Percentiles rank a stretch among this genome's conserved stretches.
Conservation (phyloP, 805 yeast genomes). For the Danielia reshetovae region DNA sequence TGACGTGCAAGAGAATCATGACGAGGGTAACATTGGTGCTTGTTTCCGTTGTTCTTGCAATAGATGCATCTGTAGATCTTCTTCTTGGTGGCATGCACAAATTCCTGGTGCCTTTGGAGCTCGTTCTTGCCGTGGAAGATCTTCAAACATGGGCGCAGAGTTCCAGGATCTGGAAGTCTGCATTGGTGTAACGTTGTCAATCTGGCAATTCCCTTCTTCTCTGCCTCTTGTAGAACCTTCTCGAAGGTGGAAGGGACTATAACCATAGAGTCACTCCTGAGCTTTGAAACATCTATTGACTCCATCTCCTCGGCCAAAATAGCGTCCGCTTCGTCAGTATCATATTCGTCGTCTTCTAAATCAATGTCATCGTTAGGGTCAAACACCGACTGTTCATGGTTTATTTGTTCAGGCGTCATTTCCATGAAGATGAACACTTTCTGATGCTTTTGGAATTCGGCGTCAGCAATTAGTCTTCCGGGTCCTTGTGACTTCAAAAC, state of each 20-base stretch:
- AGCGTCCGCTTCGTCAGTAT: slow-evolving; percentile 8
- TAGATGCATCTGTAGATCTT: slow-evolving; percentile 39
- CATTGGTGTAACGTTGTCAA: slow-evolving; percentile 34
- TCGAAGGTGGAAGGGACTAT: slow-evolving; percentile 12
- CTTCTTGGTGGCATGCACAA: slow-evolving; percentile 43
- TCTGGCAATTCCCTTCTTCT: slow-evolving; percentile 5
- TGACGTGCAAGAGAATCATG: slow-evolving; percentile 44
- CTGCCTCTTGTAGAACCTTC: slow-evolving; percentile 9
- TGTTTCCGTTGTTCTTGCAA: slow-evolving; percentile 31
- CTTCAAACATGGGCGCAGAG: slow-evolving; percentile 31
- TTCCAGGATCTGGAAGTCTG: slow-evolving; percentile 32
- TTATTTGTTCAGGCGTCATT: slow-evolving; percentile 6
- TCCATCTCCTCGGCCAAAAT: slow-evolving; percentile 5
- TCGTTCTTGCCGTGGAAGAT: slow-evolving; percentile 43
- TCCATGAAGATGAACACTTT: slow-evolving; percentile 7
- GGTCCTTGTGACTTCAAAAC: background rate
- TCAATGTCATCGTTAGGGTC: slow-evolving; percentile 4
- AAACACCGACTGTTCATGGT: slow-evolving; percentile 2
- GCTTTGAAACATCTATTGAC: background rate
- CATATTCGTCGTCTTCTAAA: slow-evolving; percentile 9
- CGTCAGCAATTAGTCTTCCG: background rate
- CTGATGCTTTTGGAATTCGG: slow-evolving; percentile 6
- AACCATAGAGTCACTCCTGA: background rate
- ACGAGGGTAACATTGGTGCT: slow-evolving; percentile 40
- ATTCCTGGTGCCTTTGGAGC: slow-evolving; percentile 41